These are phyloP conservation scores for Coemansia erecta DNA, from an alignment of 192 early-diverging fungal genomes.

Conservation along the genomic window DNA sequence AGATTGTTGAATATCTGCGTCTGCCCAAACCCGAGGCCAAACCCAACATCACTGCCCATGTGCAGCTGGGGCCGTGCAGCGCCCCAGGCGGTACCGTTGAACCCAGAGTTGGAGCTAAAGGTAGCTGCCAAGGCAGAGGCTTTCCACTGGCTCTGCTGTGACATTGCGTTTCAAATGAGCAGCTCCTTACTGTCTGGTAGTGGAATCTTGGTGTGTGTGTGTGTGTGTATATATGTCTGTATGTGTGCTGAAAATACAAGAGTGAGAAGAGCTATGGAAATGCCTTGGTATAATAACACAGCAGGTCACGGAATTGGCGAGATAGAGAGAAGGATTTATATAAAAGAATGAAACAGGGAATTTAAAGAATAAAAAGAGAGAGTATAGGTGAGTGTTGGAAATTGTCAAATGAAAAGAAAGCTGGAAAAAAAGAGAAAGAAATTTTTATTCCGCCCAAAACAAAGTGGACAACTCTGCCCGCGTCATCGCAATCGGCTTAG, in stretches of 20 bases:
- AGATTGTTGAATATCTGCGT: slow-evolving; percentile 10
- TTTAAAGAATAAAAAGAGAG: background rate
- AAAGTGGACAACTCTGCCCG: background rate
- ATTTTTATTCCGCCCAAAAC: background rate
- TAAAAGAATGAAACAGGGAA: too few relatives aligned
- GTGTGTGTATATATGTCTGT: background rate
- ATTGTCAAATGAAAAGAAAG: background rate
- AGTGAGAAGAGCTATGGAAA: too few relatives aligned
- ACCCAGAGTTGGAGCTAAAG: slow-evolving; percentile 38
- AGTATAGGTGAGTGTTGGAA: background rate
- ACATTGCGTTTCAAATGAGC: slow-evolving; percentile 28
- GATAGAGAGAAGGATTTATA: too few relatives aligned
- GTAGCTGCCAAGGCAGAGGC: slow-evolving; percentile 44
- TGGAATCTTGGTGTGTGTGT: background rate
- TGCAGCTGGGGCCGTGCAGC: slow-evolving; percentile 29
- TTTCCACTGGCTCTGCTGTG: slow-evolving; percentile 48
- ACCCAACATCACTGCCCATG: slow-evolving; percentile 29
- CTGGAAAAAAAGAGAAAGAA: slow-evolving; percentile 4
- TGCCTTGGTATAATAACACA: too few relatives aligned
- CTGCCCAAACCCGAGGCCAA: slow-evolving; percentile 39
- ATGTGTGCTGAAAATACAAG: too few relatives aligned
- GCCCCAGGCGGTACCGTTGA: slow-evolving; percentile 45
- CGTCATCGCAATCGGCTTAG: slow-evolving; percentile 2
- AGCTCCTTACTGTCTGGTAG: background rate
- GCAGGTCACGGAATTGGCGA: too few relatives aligned